phyloP scores from a whole-genome alignment of 2,329 filamentous ascomycete genomes.

The Talaromyces sp. region DNA sequence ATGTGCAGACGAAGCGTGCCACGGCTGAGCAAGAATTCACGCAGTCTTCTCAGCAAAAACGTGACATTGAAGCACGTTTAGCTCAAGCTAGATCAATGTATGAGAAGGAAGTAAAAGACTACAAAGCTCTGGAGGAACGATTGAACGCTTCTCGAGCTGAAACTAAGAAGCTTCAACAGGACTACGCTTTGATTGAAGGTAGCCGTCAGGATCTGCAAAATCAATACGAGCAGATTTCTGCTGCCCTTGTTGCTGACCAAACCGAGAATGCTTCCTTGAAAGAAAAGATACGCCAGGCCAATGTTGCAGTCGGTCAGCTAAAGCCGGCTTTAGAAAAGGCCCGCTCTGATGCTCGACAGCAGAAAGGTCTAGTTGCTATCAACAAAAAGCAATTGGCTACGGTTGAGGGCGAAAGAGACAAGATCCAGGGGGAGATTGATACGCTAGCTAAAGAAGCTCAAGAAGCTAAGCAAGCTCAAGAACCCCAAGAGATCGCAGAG shows the following conservation, averaged over 20 bases:
- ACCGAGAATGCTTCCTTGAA: constrained; percentile 83
- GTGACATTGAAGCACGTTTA: constrained; percentile 84
- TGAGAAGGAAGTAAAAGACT: constrained; percentile 86
- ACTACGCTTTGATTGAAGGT: constrained; percentile 78
- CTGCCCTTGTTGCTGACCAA: constrained; percentile 78
- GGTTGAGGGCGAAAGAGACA: constrained; percentile 83
- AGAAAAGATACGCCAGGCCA: constrained; percentile 79
- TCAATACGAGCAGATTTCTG: constrained; percentile 73
- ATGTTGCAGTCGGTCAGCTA: constrained; percentile 75
- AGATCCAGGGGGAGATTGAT: constrained; percentile 75
- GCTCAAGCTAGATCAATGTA: constrained; percentile 83
- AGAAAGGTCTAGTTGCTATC: constrained; percentile 94
- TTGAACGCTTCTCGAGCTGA: constrained; percentile 72
- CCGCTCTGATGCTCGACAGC: constrained; percentile 85
- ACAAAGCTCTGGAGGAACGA: constrained; percentile 79
- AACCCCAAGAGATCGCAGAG: constrained; percentile 50
- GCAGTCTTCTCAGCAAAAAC: constrained; percentile 80
- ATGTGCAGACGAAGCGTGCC: constrained; percentile 77
- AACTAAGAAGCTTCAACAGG: constrained; percentile 77
- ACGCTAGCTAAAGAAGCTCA: constrained; percentile 61
- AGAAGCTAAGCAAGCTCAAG: constrained; percentile 60
- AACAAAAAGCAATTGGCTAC: constrained; percentile 97
- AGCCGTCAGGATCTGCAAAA: constrained; percentile 75
- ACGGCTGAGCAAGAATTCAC: constrained; percentile 77
- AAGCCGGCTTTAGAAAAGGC: constrained; percentile 92